A percentile compares a stretch with the other conserved stretches of the same genome.
Conservation (phyloP, 495 filamentous ascomycete species). For the Penicillium crystallinum region DNA sequence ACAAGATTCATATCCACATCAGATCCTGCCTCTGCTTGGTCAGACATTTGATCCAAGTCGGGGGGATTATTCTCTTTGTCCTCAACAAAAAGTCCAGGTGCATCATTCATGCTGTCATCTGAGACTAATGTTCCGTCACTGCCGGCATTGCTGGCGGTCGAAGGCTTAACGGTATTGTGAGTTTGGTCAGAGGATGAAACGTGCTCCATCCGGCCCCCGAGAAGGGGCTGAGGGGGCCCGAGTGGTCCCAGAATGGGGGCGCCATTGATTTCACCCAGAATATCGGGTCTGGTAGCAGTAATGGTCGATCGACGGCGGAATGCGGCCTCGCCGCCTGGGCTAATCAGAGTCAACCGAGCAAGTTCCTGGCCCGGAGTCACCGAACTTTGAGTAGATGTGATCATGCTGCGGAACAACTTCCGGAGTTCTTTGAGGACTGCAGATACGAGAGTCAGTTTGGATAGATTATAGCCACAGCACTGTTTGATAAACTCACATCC, state of each 20-base stretch:
- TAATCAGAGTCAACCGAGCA: conserved; percentile 73
- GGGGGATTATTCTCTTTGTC: conserved; percentile 43
- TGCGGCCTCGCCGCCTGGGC: conserved; percentile 52
- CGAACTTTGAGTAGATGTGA: conserved; percentile 44
- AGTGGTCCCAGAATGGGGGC: conserved; percentile 48
- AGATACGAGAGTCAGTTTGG: not conserved
- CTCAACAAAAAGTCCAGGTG: conserved; percentile 19
- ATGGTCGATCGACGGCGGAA: conserved; percentile 54
- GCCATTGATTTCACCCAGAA: conserved; percentile 49
- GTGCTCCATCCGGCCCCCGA: conserved; percentile 13
- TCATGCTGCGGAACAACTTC: conserved; percentile 68
- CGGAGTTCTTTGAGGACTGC: conserved; percentile 68
- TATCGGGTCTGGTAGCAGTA: conserved; percentile 29
- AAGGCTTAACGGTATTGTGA: conserved; percentile 10
- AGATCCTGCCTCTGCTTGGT: conserved; percentile 11
- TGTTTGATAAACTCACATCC: conserved; percentile 52
- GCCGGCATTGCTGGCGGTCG: conserved; percentile 26
- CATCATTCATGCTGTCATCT: conserved; percentile 23
- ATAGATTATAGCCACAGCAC: not conserved
- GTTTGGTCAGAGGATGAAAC: conserved; percentile 13
- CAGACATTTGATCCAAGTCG: conserved; percentile 5
- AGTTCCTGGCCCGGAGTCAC: conserved; percentile 71
- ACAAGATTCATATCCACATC: conserved; percentile 1
- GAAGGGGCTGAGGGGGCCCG: conserved; percentile 34
- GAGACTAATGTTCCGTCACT: conserved; percentile 53